Base-by-base conservation (phyloP, 2,329 filamentous ascomycete species). In the Hypoxylon sp. region DNA sequence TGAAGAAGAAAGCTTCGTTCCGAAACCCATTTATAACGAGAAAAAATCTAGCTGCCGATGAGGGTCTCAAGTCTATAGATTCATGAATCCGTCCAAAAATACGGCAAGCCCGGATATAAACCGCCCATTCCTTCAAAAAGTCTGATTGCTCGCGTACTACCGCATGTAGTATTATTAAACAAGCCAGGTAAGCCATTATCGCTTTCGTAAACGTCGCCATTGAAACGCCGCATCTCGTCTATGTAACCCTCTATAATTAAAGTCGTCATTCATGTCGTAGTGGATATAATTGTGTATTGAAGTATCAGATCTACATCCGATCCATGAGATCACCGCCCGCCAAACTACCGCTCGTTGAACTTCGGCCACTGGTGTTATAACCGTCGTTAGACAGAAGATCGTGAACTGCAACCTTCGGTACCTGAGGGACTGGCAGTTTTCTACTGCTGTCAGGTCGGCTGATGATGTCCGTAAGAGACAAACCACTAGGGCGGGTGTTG, bases 391-490 rank as follows among this genome's bases (percentile, higher is more conserved):
- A 79, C 56, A 96, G 76, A 47, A 97, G 80, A 64, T 97, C 93
- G 63, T 93, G 89, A 4, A 95, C 87, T 2, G 89, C 89, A 31
- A 96, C 88, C 71, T 94, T 94, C 46, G 91, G 90, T n/a, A 92
- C 83, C 73, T 93, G 90, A 4, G 91, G 91, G 11, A 96, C 89
- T 0, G 93, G 93, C 12, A 97, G 78, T 73, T 97, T 97, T 63
- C 93, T 80, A 16, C 89, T 88, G 26, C 91, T 91, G 59, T 97
- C 92, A 1, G 91, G 83, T 62, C 88, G 87, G 67, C 88, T 91
- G 76, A 97, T 94, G 67, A 97, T 97, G 70, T 97, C 93, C 51
- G 87, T 89, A 63, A 97, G 87, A 27, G 90, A 89, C 50, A 95
- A 83, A 29, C 91, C 91, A 47, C 79, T 82, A 62, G 81, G 76